phyloP scores from a whole-genome alignment of 805 yeast genomes.

The Torulaspora gathmanii region DNA sequence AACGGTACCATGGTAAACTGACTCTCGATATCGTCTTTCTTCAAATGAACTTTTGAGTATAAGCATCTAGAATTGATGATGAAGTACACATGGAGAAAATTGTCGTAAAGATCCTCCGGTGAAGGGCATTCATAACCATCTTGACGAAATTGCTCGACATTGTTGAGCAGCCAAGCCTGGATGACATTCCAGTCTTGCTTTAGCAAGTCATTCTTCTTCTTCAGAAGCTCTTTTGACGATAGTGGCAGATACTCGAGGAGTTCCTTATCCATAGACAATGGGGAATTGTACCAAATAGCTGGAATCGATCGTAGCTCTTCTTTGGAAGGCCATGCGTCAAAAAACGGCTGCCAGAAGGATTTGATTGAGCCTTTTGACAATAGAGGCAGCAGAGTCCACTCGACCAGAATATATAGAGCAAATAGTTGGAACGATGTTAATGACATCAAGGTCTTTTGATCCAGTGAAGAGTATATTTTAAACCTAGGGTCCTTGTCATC shows the following conservation, averaged over 20 bases:
- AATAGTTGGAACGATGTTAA: constrained; percentile 60
- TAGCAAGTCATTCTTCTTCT: constrained; percentile 42
- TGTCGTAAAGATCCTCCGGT: constrained; percentile 14
- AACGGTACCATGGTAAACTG: constrained; percentile 88
- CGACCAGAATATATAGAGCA: constrained; percentile 40
- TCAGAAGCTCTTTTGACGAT: constrained; percentile 39
- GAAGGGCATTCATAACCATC: not conserved
- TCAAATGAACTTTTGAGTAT: constrained; percentile 62
- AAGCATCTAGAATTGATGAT: constrained; percentile 89
- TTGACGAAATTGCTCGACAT: constrained; percentile 15
- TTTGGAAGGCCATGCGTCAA: constrained; percentile 55
- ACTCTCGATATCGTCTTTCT: constrained; percentile 43
- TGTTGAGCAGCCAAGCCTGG: constrained; percentile 20
- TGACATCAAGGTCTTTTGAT: constrained; percentile 35
- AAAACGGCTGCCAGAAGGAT: constrained; percentile 67
- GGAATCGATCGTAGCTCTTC: constrained; percentile 57
- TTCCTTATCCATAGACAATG: constrained; percentile 26
- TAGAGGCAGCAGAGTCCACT: constrained; percentile 27
- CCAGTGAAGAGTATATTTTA: constrained; percentile 34
- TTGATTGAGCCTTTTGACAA: constrained; percentile 18
- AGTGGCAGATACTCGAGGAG: constrained; percentile 43
- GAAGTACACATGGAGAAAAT: constrained; percentile 70
- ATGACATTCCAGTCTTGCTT: constrained; percentile 43
- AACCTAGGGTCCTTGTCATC: constrained; percentile 23
- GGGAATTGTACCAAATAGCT: constrained; percentile 49